These are phyloP conservation scores for Chamaenerion angustifolium DNA, from an alignment of 345 rosid species.

Conservation along the genomic window DNA sequence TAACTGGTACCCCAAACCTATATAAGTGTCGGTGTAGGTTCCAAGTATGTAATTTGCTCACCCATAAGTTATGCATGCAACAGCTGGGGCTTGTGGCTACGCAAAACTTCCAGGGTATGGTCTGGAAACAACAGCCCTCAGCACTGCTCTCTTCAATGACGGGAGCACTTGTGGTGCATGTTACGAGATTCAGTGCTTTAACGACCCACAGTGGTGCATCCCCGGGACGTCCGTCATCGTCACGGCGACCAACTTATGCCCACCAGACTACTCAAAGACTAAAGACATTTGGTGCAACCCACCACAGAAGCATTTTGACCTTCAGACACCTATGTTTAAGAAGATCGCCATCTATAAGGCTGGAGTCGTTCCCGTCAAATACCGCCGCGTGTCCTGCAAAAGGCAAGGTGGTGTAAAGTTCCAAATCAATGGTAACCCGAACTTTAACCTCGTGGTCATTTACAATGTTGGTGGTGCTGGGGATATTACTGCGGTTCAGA, in stretches of 20 bases:
- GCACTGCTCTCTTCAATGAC: conserved; percentile 54
- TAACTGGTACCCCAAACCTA: too few relatives aligned
- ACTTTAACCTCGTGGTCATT: neutral
- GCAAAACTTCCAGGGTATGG: conserved; percentile 56
- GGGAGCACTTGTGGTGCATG: conserved; percentile 61
- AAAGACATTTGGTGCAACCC: neutral
- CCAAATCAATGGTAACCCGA: neutral
- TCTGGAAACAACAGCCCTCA: conserved; percentile 42
- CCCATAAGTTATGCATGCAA: too few relatives aligned
- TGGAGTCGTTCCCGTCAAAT: conserved; percentile 1
- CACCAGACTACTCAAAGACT: neutral
- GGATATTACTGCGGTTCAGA: neutral
- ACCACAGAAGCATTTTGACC: conserved; percentile 4
- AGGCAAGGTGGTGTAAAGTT: conserved; percentile 4
- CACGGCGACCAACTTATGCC: conserved; percentile 55
- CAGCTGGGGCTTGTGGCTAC: conserved; percentile 58
- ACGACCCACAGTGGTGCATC: conserved; percentile 45
- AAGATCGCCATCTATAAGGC: neutral
- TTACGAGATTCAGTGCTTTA: conserved; percentile 34
- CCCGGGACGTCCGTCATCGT: conserved; percentile 17
- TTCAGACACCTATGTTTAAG: neutral
- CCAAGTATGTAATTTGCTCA: too few relatives aligned
- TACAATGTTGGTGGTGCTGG: conserved; percentile 4
- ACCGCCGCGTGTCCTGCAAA: neutral
- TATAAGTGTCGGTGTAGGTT: too few relatives aligned